Percentiles rank a stretch among this genome's conserved stretches.
phyloP scores from a whole-genome alignment of 306 rosid species.

The Prunus fruticosa region DNA sequence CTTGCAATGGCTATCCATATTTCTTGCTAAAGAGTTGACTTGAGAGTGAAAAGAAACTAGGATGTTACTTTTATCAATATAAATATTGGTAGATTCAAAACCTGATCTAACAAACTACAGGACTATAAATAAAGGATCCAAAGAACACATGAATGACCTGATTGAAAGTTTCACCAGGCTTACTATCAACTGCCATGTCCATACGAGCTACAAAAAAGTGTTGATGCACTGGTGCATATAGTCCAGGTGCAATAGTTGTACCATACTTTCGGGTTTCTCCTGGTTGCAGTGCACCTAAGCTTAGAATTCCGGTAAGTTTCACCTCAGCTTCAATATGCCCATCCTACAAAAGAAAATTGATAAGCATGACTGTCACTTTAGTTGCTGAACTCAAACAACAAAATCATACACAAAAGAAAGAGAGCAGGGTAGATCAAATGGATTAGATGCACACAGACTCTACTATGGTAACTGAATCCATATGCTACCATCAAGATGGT shows the following conservation, averaged over 20 bases:
- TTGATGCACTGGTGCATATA: slow-evolving; percentile 82
- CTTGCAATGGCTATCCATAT: not conserved
- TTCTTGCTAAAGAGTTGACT: not conserved
- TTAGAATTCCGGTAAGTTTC: slow-evolving; percentile 74
- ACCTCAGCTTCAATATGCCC: slow-evolving; percentile 88
- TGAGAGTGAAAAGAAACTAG: not conserved
- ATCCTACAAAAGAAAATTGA: slow-evolving; percentile 44
- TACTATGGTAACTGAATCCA: not conserved
- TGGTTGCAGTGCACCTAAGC: slow-evolving; percentile 77
- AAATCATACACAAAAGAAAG: slow-evolving; percentile 1
- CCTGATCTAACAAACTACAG: not conserved
- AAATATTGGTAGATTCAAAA: slow-evolving; percentile 4
- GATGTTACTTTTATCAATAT: not conserved
- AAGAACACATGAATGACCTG: slow-evolving; percentile 42
- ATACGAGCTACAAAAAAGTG: slow-evolving; percentile 83
- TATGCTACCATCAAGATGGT: slow-evolving; percentile 8
- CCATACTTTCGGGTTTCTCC: slow-evolving; percentile 85
- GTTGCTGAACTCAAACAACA: slow-evolving; percentile 7
- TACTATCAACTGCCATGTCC: slow-evolving; percentile 90
- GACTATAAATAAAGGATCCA: not conserved
- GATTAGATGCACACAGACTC: slow-evolving; percentile 1
- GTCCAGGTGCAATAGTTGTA: slow-evolving; percentile 80
- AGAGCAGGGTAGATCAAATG: slow-evolving; percentile 4
- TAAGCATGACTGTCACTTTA: not conserved
- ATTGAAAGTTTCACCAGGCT: slow-evolving; percentile 79